Evolutionary conservation across 2,329 filamentous ascomycete species (phyloP), one percentile per base, ranked within the genome.

Genomic region (Fusarium sp.): DNA sequence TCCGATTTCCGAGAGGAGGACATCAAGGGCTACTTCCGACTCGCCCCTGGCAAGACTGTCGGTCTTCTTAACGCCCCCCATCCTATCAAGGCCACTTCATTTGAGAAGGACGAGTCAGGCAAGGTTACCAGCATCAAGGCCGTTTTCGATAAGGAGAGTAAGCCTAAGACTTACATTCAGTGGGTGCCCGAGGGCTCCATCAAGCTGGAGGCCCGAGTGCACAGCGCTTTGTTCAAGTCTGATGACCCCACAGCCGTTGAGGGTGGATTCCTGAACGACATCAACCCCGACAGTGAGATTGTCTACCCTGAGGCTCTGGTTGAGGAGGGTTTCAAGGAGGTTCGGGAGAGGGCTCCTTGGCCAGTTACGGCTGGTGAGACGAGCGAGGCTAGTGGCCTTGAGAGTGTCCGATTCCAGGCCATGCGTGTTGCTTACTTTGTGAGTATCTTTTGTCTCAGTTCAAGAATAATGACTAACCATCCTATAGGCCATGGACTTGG

Each of bases 361-460:
- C 93, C 93, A 3, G 91, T 92, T 78, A 88, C 91, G 43, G 91
- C 89, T 8, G 92, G 92, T 13, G 92, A 94, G 78, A 85, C 88
- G 70, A 82, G 86, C 59, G 87, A 85, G 13, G 87, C 85, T 70
- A 84, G 84, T 13, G 91, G 91, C 2, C 88, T 88, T 24, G 92
- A 93, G 80, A 91, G 86, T 56, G 91, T 98, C 9, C 86, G 95
- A 47, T 98, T 98, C 86, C 95, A 98, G 84, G 95, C 90, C 4
- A 90, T 97, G 85, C 87, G 95, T 26, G 92, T 95, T 43, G 95
- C 91, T 12, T 97, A 97, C 78, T 96, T 96, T 81, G 85, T 87
- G 64, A 84, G 85, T 82, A 8, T 24, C 15, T 9, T 4, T 8
- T 28, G 2, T 12, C 5, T 3, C n/a, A 10, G 10, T 23, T 4